phyloP scores from a whole-genome alignment of 1,284 basidiomycete genomes.

The Heliocybe sulcata region DNA sequence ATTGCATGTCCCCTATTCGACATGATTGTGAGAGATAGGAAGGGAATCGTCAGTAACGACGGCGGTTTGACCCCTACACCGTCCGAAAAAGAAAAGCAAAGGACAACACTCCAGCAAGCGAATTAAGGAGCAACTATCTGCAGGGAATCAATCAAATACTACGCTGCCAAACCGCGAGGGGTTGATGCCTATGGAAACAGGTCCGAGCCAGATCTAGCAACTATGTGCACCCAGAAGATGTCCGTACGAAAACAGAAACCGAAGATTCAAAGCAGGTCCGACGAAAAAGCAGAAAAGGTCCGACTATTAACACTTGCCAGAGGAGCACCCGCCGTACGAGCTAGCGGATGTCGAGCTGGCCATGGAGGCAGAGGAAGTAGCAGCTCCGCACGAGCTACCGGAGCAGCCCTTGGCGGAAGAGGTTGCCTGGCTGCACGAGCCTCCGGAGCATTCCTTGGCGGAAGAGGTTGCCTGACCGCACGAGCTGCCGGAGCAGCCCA shows the following conservation, averaged over 20 bases:
- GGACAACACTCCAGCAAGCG: not conserved
- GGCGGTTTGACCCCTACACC: not conserved
- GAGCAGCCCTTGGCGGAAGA: not conserved
- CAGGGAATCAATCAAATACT: not conserved
- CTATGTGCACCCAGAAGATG: not conserved
- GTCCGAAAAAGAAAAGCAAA: not conserved
- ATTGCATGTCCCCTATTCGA: not conserved
- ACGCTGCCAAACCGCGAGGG: not conserved
- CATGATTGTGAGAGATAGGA: not conserved
- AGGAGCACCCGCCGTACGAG: constrained; percentile 1
- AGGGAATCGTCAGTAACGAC: not conserved
- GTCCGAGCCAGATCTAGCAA: not conserved
- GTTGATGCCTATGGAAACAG: not conserved
- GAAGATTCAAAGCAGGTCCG: not conserved
- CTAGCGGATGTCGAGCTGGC: not conserved
- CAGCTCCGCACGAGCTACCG: not conserved
- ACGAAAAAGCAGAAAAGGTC: not conserved
- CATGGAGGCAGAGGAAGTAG: not conserved
- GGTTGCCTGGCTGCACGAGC: not conserved
- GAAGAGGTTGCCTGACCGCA: not conserved
- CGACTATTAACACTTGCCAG: constrained; percentile 1
- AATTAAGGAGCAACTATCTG: not conserved
- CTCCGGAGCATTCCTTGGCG: not conserved
- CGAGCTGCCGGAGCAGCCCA: not conserved
- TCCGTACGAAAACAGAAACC: not conserved